Evolutionary conservation across 768 basidiomycete species (phyloP).

Genomic region (Thelephora ganbajun): DNA sequence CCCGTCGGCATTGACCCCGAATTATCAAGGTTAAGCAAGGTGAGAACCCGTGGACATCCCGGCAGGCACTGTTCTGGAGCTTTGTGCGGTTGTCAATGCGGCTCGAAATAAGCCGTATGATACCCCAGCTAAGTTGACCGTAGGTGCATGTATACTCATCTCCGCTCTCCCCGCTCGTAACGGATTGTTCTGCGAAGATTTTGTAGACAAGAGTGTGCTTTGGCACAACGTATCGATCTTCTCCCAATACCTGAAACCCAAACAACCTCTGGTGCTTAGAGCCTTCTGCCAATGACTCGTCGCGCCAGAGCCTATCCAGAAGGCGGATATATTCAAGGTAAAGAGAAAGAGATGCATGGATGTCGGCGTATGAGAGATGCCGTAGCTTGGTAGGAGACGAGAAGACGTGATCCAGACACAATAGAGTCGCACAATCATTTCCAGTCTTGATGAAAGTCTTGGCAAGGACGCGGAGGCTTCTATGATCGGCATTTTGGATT

Average conservation of each 20-base stretch:
- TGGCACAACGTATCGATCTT: conserved; percentile 17
- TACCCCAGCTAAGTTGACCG: conserved; percentile 7
- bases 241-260: conserved; percentile 15
- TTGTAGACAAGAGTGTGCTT: conserved; percentile 15
- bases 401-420: conserved; percentile 32
- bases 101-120: conserved; percentile 14
- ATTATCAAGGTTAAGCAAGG: conserved; percentile 25
- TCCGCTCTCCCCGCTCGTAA: background rate
- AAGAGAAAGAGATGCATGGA: conserved; percentile 17
- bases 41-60: conserved; percentile 17
- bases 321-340: conserved; percentile 23
- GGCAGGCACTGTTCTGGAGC: conserved; percentile 20
- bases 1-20: conserved; percentile 19
- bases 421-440: conserved; percentile 20
- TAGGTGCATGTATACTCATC: conserved; percentile 6
- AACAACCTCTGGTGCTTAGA: conserved; percentile 20
- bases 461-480: background rate
- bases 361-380: conserved; percentile 11
- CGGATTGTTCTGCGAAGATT: background rate
- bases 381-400: conserved; percentile 14
- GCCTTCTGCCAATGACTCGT: conserved; percentile 16
- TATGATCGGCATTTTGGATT: background rate
- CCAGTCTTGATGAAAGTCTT: background rate
- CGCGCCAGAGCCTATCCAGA: conserved; percentile 16
- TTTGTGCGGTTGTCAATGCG: conserved; percentile 17